Evolutionary conservation across 306 rosid species (phyloP).

Genomic region (Gastrolobium villosum): DNA sequence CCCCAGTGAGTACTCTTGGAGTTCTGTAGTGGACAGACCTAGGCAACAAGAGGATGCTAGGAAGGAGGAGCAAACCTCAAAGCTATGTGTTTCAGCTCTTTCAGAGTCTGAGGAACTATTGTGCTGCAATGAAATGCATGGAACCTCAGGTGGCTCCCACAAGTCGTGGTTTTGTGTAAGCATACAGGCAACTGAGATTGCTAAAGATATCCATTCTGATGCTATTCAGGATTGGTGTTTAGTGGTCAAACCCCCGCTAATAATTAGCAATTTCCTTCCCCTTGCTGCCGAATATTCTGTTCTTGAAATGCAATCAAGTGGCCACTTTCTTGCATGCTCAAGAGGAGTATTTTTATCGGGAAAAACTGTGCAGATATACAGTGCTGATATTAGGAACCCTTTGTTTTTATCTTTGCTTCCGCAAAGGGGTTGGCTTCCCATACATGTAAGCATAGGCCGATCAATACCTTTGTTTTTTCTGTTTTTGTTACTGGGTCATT

Average conservation of each 20-base stretch:
- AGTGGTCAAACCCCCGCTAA: slow-evolving; percentile 85
- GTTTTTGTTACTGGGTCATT: slow-evolving; percentile 13
- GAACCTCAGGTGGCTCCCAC: slow-evolving; percentile 70
- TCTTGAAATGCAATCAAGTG: slow-evolving; percentile 84
- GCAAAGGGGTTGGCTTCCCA: slow-evolving; percentile 96
- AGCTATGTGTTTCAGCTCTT: slow-evolving; percentile 77
- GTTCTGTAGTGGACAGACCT: slow-evolving; percentile 71
- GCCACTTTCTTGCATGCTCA: slow-evolving; percentile 75
- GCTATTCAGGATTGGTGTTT: slow-evolving; percentile 98
- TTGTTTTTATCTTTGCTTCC: slow-evolving; percentile 93
- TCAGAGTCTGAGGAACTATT: slow-evolving; percentile 84
- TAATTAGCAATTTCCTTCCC: slow-evolving; percentile 89
- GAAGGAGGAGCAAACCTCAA: slow-evolving; percentile 53
- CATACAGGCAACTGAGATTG: slow-evolving; percentile 88
- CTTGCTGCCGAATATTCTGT: slow-evolving; percentile 92
- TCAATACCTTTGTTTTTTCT: slow-evolving; percentile 18
- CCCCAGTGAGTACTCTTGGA: slow-evolving; percentile 82
- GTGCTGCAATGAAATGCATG: slow-evolving; percentile 74
- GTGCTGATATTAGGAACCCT: slow-evolving; percentile 91
- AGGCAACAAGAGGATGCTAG: slow-evolving; percentile 57
- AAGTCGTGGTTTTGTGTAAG: slow-evolving; percentile 89
- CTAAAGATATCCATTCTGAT: slow-evolving; percentile 89
- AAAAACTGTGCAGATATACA: slow-evolving; percentile 72
- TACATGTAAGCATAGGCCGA: slow-evolving; percentile 61
- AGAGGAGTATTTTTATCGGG: slow-evolving; percentile 88